A percentile compares a stretch with the other conserved stretches of the same genome.
phyloP scores from a whole-genome alignment of 1,284 basidiomycete genomes.

The Ganoderma resinaceum region DNA sequence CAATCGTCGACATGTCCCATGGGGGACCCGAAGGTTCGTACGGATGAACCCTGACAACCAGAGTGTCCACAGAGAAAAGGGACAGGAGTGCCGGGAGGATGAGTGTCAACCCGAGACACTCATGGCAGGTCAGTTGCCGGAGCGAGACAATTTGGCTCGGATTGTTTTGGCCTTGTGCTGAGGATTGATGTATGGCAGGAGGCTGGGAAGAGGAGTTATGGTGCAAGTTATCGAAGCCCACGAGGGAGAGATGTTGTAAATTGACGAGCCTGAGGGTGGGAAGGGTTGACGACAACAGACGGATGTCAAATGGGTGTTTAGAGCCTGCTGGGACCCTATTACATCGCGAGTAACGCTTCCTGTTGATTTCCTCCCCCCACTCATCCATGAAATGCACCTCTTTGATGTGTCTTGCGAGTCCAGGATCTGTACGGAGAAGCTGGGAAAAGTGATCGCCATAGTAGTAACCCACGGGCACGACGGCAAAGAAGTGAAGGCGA shows the following conservation, averaged over 20 bases:
- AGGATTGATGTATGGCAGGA: no score
- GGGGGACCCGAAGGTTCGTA: no score
- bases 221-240: no score
- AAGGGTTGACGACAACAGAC: not conserved
- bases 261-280: not conserved
- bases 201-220: no score
- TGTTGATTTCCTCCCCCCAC: no score
- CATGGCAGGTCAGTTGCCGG: not conserved
- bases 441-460: not conserved
- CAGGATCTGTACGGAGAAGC: not conserved
- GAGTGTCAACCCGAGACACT: not conserved
- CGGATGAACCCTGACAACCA: not conserved
- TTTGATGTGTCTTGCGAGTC: not conserved
- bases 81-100: not conserved
- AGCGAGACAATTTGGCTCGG: no score
- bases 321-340: not conserved
- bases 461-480: not conserved
- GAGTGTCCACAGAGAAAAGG: not conserved
- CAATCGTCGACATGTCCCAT: no score
- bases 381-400: not conserved
- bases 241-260: not conserved
- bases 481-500: not conserved
- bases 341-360: no score
- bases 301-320: not conserved
- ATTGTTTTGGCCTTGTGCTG: no score